A percentile compares a stretch with the other conserved stretches of the same genome.
phyloP scores from a whole-genome alignment of 768 basidiomycete species.

The Strobilomyces echinocephalus region DNA sequence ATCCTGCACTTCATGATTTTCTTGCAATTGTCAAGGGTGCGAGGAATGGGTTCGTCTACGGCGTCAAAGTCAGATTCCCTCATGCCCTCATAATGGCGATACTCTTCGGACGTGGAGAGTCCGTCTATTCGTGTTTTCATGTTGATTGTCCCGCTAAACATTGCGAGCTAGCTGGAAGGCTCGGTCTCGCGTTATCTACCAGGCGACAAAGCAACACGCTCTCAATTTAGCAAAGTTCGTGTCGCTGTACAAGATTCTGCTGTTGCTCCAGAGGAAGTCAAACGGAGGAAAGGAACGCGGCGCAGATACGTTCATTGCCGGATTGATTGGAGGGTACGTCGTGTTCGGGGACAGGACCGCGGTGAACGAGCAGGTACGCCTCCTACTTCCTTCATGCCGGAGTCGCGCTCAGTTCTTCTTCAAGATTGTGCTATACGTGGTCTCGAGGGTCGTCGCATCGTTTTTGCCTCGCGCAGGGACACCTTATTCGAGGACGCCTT shows the following conservation, averaged over 20 bases:
- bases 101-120: conserved; percentile 90
- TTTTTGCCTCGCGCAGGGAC: conserved; percentile 76
- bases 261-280: conserved; percentile 75
- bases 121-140: conserved; percentile 30
- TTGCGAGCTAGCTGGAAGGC: conserved; percentile 55
- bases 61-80: conserved; percentile 88
- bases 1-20: conserved; percentile 84
- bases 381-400: conserved; percentile 1
- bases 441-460: conserved; percentile 86
- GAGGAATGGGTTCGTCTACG: conserved; percentile 85
- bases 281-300: conserved; percentile 80
- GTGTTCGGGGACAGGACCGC: conserved; percentile 84
- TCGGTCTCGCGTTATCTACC: conserved; percentile 65
- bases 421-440: conserved; percentile 95
- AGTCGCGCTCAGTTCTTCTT: conserved; percentile 6
- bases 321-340: conserved; percentile 85
- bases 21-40: conserved; percentile 93
- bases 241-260: conserved; percentile 80
- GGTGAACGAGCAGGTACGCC: conserved; percentile 83
- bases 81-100: conserved; percentile 97
- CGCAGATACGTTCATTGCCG: conserved; percentile 87
- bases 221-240: conserved; percentile 93
- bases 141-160: conserved; percentile 8
- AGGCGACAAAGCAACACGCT: conserved; percentile 87
- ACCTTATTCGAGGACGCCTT: conserved; percentile 46